Evolutionary conservation across 1,139 yeast species (phyloP).

Genomic region (Zygosaccharomyces sapae): DNA sequence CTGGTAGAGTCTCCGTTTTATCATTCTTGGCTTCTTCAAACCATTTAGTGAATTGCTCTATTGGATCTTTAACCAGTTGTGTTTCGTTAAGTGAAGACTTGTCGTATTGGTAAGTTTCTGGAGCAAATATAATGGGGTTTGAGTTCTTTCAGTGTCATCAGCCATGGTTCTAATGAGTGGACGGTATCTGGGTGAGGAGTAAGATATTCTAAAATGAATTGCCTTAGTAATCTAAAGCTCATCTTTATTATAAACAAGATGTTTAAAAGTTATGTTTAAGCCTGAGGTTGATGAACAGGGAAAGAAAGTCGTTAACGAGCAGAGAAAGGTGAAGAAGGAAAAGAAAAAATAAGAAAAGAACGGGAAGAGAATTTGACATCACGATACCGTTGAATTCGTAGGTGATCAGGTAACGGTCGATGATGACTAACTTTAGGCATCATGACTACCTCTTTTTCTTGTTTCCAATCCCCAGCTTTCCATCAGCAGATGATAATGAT

Average conservation of each 20-base stretch:
- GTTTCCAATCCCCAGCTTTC: background rate
- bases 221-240: background rate
- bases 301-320: background rate
- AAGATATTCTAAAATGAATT: background rate
- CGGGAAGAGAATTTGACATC: background rate
- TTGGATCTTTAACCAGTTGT: constrained; percentile 59
- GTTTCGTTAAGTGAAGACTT: constrained; percentile 56
- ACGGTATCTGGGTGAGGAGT: background rate
- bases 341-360: no score
- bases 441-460: no score
- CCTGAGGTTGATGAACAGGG: no score
- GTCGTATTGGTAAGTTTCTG: constrained; percentile 83
- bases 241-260: background rate
- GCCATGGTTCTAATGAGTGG: constrained; percentile 16
- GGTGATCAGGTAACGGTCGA: no score
- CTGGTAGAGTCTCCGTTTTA: constrained; percentile 61
- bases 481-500: background rate
- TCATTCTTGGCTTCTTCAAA: constrained; percentile 65
- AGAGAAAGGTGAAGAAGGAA: no score
- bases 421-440: no score
- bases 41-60: constrained; percentile 78
- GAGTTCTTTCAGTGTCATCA: constrained; percentile 24
- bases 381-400: no score
- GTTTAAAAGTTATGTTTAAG: no score
- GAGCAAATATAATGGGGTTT: constrained; percentile 52